phyloP scores from a whole-genome alignment of 495 filamentous ascomycete genomes.

The Penicillium macrosclerotiorum region DNA sequence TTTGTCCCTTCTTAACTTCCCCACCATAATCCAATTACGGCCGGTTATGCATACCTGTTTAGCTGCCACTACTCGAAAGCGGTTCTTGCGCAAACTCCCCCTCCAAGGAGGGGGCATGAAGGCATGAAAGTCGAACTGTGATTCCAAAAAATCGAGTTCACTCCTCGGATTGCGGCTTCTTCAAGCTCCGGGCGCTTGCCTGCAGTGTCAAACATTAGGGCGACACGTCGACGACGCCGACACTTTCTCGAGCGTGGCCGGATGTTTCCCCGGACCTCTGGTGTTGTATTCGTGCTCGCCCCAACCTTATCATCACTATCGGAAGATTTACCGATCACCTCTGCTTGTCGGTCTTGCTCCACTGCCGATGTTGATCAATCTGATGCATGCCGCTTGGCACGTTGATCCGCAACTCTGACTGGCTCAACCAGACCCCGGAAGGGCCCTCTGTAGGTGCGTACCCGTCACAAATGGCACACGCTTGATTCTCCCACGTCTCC shows the following conservation, averaged over 20 bases:
- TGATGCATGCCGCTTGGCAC: constrained; percentile 27
- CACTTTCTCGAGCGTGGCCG: too few species aligned
- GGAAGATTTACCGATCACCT: constrained; percentile 23
- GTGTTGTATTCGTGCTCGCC: not conserved
- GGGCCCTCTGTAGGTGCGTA: not conserved
- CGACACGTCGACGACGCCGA: too few species aligned
- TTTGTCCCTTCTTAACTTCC: not conserved
- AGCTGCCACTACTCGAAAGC: constrained; percentile 10
- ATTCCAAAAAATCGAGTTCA: too few species aligned
- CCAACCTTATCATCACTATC: constrained; percentile 10
- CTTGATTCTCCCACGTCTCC: not conserved
- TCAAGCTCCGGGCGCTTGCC: too few species aligned
- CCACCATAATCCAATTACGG: constrained; percentile 7
- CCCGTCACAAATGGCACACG: not conserved
- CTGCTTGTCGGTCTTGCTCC: constrained; percentile 5
- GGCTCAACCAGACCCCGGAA: not conserved
- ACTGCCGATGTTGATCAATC: constrained; percentile 23
- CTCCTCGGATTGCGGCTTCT: not conserved
- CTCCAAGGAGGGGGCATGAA: too few species aligned
- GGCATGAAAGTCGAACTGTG: too few species aligned
- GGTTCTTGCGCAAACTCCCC: constrained; percentile 1
- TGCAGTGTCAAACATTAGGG: too few species aligned
- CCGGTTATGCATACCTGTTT: constrained; percentile 9
- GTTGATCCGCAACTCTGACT: constrained; percentile 10
- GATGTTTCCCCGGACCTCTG: not conserved